phyloP scores from a whole-genome alignment of 2,329 filamentous ascomycete genomes.

The Trichoderma sp. region DNA sequence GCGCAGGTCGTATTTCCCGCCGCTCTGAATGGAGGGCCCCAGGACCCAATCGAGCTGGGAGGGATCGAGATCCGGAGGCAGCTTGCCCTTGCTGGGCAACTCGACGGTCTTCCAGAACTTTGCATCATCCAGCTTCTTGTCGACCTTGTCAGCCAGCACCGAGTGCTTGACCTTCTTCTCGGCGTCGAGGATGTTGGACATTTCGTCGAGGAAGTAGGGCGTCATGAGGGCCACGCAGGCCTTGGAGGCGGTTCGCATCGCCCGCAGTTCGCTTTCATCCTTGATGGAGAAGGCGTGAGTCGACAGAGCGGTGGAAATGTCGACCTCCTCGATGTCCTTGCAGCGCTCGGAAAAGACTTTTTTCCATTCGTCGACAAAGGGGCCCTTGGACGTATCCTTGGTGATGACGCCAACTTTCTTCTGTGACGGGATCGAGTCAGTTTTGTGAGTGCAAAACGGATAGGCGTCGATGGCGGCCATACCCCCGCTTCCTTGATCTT shows the following conservation, averaged over 20 bases:
- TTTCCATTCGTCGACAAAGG: conserved; percentile 97
- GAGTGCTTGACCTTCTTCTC: conserved; percentile 97
- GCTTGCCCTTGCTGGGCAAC: conserved; percentile 69
- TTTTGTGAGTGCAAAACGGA: neutral
- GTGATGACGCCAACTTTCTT: conserved; percentile 87
- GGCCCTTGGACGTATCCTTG: conserved; percentile 80
- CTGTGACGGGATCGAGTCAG: conserved; percentile 45
- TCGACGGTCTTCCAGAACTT: conserved; percentile 89
- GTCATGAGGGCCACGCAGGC: conserved; percentile 94
- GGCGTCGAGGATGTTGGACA: conserved; percentile 92
- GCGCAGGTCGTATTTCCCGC: conserved; percentile 90
- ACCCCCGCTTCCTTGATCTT: conserved; percentile 86
- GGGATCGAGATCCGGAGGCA: conserved; percentile 84
- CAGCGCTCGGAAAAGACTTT: conserved; percentile 74
- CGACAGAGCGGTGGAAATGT: conserved; percentile 81
- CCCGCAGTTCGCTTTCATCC: conserved; percentile 89
- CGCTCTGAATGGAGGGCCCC: conserved; percentile 88
- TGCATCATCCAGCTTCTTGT: conserved; percentile 86
- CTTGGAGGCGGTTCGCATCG: conserved; percentile 91
- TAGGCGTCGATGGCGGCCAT: conserved; percentile 44
- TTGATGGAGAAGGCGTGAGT: conserved; percentile 85
- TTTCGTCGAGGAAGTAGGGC: conserved; percentile 96
- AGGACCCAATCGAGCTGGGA: conserved; percentile 92
- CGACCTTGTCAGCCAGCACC: conserved; percentile 80
- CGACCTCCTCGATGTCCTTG: conserved; percentile 86